Percentiles rank a stretch among this genome's conserved stretches.
Conservation (phyloP, 73 alveolate species). For the Tetrahymena malaccensis region DNA sequence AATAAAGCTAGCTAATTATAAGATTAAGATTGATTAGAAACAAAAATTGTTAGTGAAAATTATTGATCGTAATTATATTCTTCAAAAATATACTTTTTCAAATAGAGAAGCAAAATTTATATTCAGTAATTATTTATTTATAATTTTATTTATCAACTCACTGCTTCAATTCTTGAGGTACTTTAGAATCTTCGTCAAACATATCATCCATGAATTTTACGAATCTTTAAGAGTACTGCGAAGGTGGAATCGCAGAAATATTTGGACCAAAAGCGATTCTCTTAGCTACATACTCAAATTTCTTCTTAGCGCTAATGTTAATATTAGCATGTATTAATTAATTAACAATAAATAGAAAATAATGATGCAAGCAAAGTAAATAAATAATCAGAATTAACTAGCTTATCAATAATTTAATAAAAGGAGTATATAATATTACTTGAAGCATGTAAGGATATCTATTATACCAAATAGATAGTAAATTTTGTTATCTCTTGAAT, state of each 20-base stretch:
- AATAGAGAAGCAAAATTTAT: not conserved
- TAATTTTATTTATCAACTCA: not conserved
- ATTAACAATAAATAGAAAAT: not conserved
- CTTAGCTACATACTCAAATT: slow-evolving; percentile 76
- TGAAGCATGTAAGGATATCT: slow-evolving; percentile 75
- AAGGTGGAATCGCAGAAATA: not conserved
- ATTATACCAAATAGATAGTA: slow-evolving; percentile 65
- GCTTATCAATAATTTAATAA: no score
- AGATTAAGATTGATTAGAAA: not conserved
- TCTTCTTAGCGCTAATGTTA: slow-evolving; percentile 55
- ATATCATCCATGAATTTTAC: not conserved
- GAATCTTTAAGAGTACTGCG: not conserved
- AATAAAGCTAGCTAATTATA: not conserved
- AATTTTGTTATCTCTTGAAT: not conserved
- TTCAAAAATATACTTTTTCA: not conserved
- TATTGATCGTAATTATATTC: no score
- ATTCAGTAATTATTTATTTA: not conserved
- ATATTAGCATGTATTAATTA: not conserved
- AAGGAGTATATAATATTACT: not conserved
- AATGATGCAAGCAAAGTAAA: not conserved
- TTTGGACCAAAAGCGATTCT: slow-evolving; percentile 1
- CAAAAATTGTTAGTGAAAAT: not conserved
- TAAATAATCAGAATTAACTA: not conserved
- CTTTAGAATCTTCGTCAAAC: not conserved
- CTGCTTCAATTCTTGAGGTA: not conserved